A percentile compares a stretch with the other conserved stretches of the same genome.
Evolutionary conservation across 176 grass and related monocot genomes (phyloP).

Genomic region (Carex pumila): DNA sequence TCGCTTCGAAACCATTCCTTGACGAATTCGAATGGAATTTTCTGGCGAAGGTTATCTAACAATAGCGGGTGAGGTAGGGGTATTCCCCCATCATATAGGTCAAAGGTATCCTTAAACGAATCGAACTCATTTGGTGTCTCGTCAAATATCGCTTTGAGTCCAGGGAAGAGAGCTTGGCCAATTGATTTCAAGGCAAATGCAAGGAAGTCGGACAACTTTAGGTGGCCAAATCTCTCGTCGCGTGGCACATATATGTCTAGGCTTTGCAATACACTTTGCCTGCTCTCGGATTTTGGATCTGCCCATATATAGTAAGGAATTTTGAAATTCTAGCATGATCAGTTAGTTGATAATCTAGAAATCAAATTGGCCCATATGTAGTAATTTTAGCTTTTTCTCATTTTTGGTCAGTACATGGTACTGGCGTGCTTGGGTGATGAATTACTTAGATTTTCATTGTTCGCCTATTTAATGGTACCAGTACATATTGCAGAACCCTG

Average conservation of each 20-base stretch:
- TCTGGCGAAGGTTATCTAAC: constrained; percentile 35
- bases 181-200: constrained; percentile 56
- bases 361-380: not conserved
- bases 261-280: constrained; percentile 23
- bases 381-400: no score
- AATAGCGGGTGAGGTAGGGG: constrained; percentile 24
- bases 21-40: constrained; percentile 47
- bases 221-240: constrained; percentile 67
- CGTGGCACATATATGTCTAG: constrained; percentile 60
- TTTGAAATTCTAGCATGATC: not conserved
- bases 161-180: constrained; percentile 41
- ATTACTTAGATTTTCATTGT: not conserved
- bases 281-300: constrained; percentile 67
- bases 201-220: constrained; percentile 75
- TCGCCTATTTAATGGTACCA: not conserved
- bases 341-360: not conserved
- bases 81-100: constrained; percentile 52
- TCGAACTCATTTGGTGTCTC: constrained; percentile 47
- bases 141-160: constrained; percentile 30
- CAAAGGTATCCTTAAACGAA: constrained; percentile 60
- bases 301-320: not conserved
- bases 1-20: constrained; percentile 44
- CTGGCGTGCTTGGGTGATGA: not conserved
- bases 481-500: not conserved
- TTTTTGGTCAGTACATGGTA: not conserved